phyloP scores from a whole-genome alignment of 2,329 filamentous ascomycete species.

The Fusarium hostae region DNA sequence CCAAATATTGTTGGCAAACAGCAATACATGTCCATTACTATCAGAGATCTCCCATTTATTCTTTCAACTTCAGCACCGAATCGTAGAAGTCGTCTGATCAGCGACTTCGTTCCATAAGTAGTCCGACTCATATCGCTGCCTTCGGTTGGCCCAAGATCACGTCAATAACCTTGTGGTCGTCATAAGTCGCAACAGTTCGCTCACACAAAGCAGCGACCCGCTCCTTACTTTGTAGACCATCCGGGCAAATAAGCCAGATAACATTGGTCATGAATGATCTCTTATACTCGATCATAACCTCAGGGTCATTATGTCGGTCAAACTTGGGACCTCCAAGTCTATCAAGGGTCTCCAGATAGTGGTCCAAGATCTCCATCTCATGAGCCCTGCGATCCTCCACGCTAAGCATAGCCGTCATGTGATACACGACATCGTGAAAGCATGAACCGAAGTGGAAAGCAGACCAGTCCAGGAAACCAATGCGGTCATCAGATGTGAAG shows the following conservation, averaged over 20 bases:
- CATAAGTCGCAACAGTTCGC: slow-evolving; percentile 49
- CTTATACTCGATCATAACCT: slow-evolving; percentile 44
- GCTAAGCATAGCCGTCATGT: slow-evolving; percentile 52
- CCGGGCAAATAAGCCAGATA: slow-evolving; percentile 41
- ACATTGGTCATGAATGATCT: slow-evolving; percentile 43
- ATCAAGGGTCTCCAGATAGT: slow-evolving; percentile 33
- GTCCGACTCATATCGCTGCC: background rate
- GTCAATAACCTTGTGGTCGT: slow-evolving; percentile 54
- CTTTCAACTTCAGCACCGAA: too few species aligned
- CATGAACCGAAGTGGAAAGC: slow-evolving; percentile 54
- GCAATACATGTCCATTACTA: too few species aligned
- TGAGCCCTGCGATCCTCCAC: slow-evolving; percentile 54
- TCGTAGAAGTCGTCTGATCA: too few species aligned
- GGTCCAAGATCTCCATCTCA: slow-evolving; percentile 48
- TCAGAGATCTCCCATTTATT: too few species aligned
- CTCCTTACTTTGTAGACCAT: slow-evolving; percentile 49
- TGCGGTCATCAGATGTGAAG: slow-evolving; percentile 49
- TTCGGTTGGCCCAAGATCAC: slow-evolving; percentile 25
- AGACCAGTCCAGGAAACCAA: slow-evolving; percentile 57
- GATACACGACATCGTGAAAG: slow-evolving; percentile 57
- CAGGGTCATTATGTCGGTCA: slow-evolving; percentile 30
- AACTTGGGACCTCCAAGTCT: slow-evolving; percentile 26
- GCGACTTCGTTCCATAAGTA: too few species aligned
- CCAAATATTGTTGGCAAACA: too few species aligned
- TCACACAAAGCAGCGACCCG: slow-evolving; percentile 48